A percentile compares a stretch with the other conserved stretches of the same genome.
phyloP scores from a whole-genome alignment of 2,329 filamentous ascomycete species.

The Pseudogymnoascus sp. region DNA sequence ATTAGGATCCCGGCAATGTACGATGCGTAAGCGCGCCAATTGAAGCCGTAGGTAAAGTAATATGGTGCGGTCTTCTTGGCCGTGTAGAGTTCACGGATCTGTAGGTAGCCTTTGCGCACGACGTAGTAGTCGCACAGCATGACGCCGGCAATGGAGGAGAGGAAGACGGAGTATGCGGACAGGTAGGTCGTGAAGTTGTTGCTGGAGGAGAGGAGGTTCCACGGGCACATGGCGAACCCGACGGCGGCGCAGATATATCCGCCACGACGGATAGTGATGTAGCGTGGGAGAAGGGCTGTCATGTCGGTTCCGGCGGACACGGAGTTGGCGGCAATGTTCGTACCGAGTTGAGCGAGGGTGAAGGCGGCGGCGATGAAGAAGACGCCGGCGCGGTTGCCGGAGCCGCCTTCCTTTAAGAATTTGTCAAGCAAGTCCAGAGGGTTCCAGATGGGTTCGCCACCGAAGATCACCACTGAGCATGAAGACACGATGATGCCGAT shows the following conservation, averaged over 20 bases:
- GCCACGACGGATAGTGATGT: conserved; percentile 76
- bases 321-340: conserved; percentile 81
- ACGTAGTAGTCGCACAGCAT: conserved; percentile 84
- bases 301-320: conserved; percentile 72
- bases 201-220: conserved; percentile 64
- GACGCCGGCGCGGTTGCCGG: conserved; percentile 64
- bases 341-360: conserved; percentile 73
- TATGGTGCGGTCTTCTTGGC: conserved; percentile 61
- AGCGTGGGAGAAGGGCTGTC: conserved; percentile 72
- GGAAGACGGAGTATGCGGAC: conserved; percentile 84
- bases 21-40: conserved; percentile 77
- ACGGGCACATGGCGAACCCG: conserved; percentile 81
- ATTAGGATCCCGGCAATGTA: conserved; percentile 79
- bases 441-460: conserved; percentile 61
- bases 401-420: conserved; percentile 63
- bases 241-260: conserved; percentile 77
- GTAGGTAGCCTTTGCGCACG: conserved; percentile 74
- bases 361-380: conserved; percentile 67
- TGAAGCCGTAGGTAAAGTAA: conserved; percentile 64
- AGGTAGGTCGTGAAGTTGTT: conserved; percentile 91
- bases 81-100: conserved; percentile 73
- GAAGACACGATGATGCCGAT: conserved; percentile 76
- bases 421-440: conserved; percentile 59
- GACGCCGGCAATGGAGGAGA: conserved; percentile 90
- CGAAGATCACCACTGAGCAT: conserved; percentile 61